Evolutionary conservation across 805 yeast species (phyloP).

Genomic region (Myxozyma kluyveri): DNA sequence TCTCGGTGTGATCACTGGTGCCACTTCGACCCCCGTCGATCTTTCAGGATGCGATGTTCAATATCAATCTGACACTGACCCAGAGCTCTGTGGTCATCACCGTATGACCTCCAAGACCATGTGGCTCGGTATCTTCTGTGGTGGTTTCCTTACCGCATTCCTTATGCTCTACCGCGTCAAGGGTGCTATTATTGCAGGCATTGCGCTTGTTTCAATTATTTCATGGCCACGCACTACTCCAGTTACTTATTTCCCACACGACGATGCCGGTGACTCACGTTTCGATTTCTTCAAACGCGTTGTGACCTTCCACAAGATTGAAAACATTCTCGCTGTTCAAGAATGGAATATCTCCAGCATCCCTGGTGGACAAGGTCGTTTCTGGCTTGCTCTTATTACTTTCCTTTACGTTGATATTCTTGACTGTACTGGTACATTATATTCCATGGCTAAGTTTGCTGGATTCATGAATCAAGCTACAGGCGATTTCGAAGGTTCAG

Average conservation of each 20-base stretch:
- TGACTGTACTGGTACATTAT: conserved; percentile 31
- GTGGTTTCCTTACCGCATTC: conserved; percentile 29
- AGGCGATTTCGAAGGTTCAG: conserved; percentile 32
- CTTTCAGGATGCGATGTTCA: conserved; percentile 29
- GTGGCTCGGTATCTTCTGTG: conserved; percentile 32
- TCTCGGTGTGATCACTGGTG: conserved; percentile 29
- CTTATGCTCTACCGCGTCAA: conserved; percentile 29
- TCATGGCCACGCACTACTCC: conserved; percentile 29
- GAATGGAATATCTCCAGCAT: conserved; percentile 25
- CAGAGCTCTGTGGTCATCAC: conserved; percentile 23
- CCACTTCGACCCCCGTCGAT: conserved; percentile 29
- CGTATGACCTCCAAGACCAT: conserved; percentile 25
- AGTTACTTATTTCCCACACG: conserved; percentile 31
- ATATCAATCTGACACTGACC: conserved; percentile 21
- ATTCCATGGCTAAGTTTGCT: conserved; percentile 31
- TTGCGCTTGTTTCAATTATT: conserved; percentile 28
- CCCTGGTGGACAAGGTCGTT: conserved; percentile 28
- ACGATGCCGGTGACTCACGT: conserved; percentile 20
- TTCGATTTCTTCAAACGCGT: conserved; percentile 30
- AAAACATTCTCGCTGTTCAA: conserved; percentile 25
- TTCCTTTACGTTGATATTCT: conserved; percentile 31
- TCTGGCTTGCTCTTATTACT: conserved; percentile 31
- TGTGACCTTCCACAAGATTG: conserved; percentile 29
- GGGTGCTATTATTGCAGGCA: conserved; percentile 31
- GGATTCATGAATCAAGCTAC: conserved; percentile 27